Conservation (phyloP, 768 basidiomycete species). For the Sistotremastrum suecicum region DNA sequence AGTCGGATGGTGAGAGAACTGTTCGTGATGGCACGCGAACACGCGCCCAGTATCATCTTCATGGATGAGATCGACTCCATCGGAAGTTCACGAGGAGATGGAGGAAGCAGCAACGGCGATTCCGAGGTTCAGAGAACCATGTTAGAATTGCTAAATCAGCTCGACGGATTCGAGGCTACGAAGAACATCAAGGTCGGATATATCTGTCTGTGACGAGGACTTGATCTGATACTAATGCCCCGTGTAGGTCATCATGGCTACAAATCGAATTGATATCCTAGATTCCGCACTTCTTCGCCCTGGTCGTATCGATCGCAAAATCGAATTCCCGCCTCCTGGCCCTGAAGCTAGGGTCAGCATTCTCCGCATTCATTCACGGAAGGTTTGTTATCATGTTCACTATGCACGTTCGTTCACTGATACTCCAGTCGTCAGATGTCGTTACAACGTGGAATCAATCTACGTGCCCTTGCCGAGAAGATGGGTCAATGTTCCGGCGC, state of each 20-base stretch:
- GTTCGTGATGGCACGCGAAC: conserved; percentile 96
- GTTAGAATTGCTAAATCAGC: conserved; percentile 78
- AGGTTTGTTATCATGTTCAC: conserved; percentile 31
- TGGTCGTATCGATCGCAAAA: conserved; percentile 93
- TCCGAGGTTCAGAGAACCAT: conserved; percentile 86
- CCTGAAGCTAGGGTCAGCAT: conserved; percentile 97
- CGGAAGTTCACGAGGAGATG: conserved; percentile 80
- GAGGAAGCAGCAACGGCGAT: conserved; percentile 57
- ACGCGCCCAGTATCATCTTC: conserved; percentile 96
- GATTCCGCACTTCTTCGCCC: conserved; percentile 88
- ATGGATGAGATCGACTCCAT: conserved; percentile 99
- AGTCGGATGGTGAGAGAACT: conserved; percentile 93
- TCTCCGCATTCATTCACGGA: conserved; percentile 90
- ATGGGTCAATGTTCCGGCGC: conserved; percentile 99
- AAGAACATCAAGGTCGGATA: conserved; percentile 88
- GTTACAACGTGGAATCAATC: conserved; percentile 90
- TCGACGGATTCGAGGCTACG: conserved; percentile 77
- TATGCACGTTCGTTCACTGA: not conserved
- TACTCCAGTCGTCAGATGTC: conserved; percentile 56
- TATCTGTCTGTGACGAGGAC: conserved; percentile 20
- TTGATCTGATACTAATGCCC: no score
- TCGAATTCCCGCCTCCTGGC: conserved; percentile 96
- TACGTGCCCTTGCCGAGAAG: conserved; percentile 93
- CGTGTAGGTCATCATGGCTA: conserved; percentile 61
- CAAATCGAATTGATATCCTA: conserved; percentile 78